Evolutionary conservation across 192 early-diverging fungal species (phyloP).

Genomic region (Funneliformis geosporum): DNA sequence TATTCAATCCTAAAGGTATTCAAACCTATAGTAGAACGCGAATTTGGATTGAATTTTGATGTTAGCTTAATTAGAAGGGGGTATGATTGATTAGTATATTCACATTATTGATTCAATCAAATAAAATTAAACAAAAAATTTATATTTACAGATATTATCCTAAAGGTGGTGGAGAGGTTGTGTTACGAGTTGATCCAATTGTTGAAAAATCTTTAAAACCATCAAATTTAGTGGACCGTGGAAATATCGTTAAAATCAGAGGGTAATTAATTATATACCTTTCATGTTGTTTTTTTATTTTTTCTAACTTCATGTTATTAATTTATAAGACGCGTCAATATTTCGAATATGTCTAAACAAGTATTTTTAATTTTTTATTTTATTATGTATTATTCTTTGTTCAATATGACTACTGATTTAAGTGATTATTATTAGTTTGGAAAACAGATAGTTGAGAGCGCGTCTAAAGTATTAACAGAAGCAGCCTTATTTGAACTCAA

Average conservation of each 20-base stretch:
- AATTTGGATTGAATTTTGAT: conserved; percentile 34
- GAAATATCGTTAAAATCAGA: conserved; percentile 1
- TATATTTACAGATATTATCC: conserved; percentile 37
- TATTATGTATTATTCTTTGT: background rate
- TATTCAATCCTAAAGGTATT: conserved; percentile 22
- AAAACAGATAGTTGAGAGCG: conserved; percentile 3
- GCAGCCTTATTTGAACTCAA: conserved; percentile 9
- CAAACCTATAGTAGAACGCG: conserved; percentile 28
- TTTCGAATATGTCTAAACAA: background rate
- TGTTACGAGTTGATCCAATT: conserved; percentile 34
- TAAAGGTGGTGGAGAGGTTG: conserved; percentile 36
- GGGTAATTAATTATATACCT: conserved; percentile 23
- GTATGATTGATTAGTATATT: background rate
- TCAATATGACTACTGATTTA: background rate
- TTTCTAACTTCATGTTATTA: background rate
- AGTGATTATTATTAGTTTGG: conserved; percentile 7
- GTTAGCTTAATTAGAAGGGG: conserved; percentile 22
- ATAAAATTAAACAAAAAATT: background rate
- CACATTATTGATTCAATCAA: background rate
- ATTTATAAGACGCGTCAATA: background rate
- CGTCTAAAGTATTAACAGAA: background rate
- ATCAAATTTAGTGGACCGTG: conserved; percentile 14
- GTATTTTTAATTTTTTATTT: background rate
- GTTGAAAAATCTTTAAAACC: conserved; percentile 19
- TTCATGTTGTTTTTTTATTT: background rate